phyloP scores from a whole-genome alignment of 257 asterid genomes.

The Scutellaria barbata region DNA sequence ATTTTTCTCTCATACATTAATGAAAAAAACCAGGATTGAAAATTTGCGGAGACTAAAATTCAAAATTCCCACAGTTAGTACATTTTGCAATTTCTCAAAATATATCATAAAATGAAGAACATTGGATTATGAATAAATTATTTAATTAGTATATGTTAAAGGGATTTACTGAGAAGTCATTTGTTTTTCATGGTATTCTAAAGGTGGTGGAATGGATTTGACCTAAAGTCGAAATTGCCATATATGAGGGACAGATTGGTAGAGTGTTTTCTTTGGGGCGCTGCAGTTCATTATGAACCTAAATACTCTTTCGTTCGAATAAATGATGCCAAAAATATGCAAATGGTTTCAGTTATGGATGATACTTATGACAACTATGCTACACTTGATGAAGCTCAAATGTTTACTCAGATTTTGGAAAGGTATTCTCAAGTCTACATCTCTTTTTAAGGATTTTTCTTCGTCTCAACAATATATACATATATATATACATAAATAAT shows the following conservation, averaged over 20 bases:
- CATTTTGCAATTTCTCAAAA: too few relatives aligned
- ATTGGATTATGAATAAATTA: too few relatives aligned
- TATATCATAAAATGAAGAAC: too few relatives aligned
- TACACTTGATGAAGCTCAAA: constrained; percentile 36
- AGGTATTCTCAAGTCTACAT: constrained; percentile 24
- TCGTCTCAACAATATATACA: too few relatives aligned
- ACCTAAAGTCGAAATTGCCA: constrained; percentile 33
- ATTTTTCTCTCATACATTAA: too few relatives aligned
- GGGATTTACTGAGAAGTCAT: too few relatives aligned
- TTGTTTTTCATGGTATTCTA: background rate
- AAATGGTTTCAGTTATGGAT: constrained; percentile 15
- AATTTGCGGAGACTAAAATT: too few relatives aligned
- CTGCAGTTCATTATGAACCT: constrained; percentile 30
- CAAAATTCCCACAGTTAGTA: too few relatives aligned
- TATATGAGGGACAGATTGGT: constrained; percentile 41
- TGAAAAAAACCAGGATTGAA: too few relatives aligned
- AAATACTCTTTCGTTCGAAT: constrained; percentile 24
- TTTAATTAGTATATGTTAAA: too few relatives aligned
- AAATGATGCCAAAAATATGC: constrained; percentile 19
- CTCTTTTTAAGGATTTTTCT: too few relatives aligned
- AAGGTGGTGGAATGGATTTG: constrained; percentile 51
- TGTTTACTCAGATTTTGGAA: constrained; percentile 32
- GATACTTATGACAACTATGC: constrained; percentile 45
- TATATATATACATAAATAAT: too few relatives aligned
- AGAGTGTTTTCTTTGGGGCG: constrained; percentile 39